Evolutionary conservation across 805 yeast genomes (phyloP), one percentile per base, ranked within the genome.

Genomic region (Schizosaccharomyces osmophilus): DNA sequence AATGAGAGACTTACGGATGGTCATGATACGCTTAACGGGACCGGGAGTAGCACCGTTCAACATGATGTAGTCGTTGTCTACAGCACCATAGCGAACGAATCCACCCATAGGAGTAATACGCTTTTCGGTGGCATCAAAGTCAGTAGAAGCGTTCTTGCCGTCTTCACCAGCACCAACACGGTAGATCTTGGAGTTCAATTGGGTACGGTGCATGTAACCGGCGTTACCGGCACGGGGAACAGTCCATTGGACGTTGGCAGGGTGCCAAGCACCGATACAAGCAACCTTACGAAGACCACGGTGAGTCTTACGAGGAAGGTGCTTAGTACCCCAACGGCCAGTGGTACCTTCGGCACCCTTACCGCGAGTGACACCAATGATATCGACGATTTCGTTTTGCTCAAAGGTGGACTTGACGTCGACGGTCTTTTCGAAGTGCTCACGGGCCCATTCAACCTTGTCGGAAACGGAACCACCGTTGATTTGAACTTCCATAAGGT

Each of bases 201-300:
- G 93, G 74, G 99, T 93, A 85, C 99, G 90, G 93, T 88, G 95
- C 81, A 93, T 98, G 95, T 85, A 93, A 87, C 99, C 99, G 82
- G 84, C 87, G 83, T 93, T 98, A 90, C 99, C 99, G 74, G 98
- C 96, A 80, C 99, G 87, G 73, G 98, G 97, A 79, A 93, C 99
- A 74, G 97, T 87, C 95, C 95, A 90, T 79, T 83, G 81, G 77
- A 93, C 99, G 83, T 88, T 95, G 82, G 95, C 84, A 78, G 99
- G 99, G 82, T 93, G 98, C 99, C 99, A 93, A 76, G 99, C 97
- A 84, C 99, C 99, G 75, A 93, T 93, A 87, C 99, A 93, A 75
- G 98, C 99, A 80, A 93, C 99, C 87, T 93, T 93, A 85, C 99
- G 88, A 77, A 90, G 82, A 90, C 99, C 99, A 86, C 97, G 89